These are phyloP conservation scores for Fusarium tricinctum DNA, from an alignment of 2,329 filamentous ascomycete species.

Conservation along the genomic window DNA sequence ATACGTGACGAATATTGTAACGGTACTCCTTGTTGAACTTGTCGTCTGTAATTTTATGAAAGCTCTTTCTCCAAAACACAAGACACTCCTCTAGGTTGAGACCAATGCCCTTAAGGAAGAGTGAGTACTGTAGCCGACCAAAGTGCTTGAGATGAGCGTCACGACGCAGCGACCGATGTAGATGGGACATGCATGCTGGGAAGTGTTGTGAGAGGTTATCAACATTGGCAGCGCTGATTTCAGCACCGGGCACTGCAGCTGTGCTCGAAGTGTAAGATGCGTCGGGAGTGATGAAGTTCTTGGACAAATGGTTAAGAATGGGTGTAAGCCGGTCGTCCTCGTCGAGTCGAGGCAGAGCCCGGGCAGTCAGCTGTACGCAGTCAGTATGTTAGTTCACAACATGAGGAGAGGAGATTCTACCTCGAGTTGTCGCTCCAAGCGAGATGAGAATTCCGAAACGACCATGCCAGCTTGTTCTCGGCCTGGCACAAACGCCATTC, in stretches of 20 bases:
- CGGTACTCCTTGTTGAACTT: conserved; percentile 97
- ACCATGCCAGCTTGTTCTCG: conserved; percentile 92
- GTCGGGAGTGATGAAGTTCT: conserved; percentile 95
- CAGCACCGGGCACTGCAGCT: conserved; percentile 75
- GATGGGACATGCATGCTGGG: conserved; percentile 92
- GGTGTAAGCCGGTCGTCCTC: conserved; percentile 91
- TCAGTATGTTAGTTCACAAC: conserved; percentile 1
- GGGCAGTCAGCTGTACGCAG: conserved; percentile 78
- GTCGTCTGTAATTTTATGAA: conserved; percentile 91
- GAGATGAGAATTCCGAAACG: conserved; percentile 84
- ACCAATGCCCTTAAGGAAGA: conserved; percentile 97
- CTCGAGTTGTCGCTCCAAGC: conserved; percentile 86
- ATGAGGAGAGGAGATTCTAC: conserved; percentile 59
- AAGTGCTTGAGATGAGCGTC: conserved; percentile 94
- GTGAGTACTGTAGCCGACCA: conserved; percentile 91
- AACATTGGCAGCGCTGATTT: conserved; percentile 83
- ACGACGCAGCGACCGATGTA: conserved; percentile 87
- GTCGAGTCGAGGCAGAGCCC: conserved; percentile 90
- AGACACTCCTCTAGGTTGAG: conserved; percentile 92
- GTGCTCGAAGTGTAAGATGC: conserved; percentile 78
- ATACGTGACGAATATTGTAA: conserved; percentile 95
- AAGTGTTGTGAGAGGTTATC: conserved; percentile 86
- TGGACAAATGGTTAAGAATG: conserved; percentile 82
- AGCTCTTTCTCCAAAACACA: conserved; percentile 89
- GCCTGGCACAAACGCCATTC: conserved; percentile 92